Evolutionary conservation across 2,329 filamentous ascomycete species (phyloP).

Genomic region (Nectriaceae sp.): DNA sequence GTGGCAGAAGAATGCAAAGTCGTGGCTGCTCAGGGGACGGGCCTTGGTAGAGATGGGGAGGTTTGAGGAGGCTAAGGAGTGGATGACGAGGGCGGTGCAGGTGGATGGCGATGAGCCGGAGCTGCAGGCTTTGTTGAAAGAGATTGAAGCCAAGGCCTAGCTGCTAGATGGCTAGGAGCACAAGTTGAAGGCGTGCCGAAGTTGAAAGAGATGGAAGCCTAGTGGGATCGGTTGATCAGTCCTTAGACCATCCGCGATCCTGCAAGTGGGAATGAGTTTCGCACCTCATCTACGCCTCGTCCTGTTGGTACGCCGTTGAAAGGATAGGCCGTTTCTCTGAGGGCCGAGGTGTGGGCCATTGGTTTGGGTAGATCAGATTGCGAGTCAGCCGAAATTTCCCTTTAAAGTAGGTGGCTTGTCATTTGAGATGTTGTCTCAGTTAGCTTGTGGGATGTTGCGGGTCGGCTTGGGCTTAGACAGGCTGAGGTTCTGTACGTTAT

Average conservation of each 20-base stretch:
- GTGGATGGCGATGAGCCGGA: slow-evolving; percentile 74
- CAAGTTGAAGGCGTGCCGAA: not conserved
- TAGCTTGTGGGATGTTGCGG: not conserved
- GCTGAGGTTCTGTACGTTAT: not conserved
- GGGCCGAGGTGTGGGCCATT: not conserved
- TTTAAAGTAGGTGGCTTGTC: not conserved
- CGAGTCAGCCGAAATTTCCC: not conserved
- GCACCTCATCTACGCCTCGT: not conserved
- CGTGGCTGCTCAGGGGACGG: slow-evolving; percentile 86
- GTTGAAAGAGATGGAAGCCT: not conserved
- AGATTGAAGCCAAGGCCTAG: slow-evolving; percentile 54
- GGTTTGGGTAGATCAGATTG: not conserved
- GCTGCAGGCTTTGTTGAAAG: slow-evolving; percentile 63
- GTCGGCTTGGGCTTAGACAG: not conserved
- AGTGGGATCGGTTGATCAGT: not conserved
- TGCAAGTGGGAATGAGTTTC: not conserved
- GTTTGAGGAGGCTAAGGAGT: slow-evolving; percentile 77
- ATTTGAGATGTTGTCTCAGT: not conserved
- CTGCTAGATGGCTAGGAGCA: slow-evolving; percentile 24
- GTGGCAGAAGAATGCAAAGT: slow-evolving; percentile 85
- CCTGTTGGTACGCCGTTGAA: not conserved
- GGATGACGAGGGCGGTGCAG: slow-evolving; percentile 77
- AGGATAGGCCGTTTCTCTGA: not conserved
- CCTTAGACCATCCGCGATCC: not conserved
- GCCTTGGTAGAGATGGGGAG: slow-evolving; percentile 91